A percentile compares a stretch with the other conserved stretches of the same genome.
Evolutionary conservation across 768 basidiomycete species (phyloP).

Genomic region (Hemileccinum rubropunctum): DNA sequence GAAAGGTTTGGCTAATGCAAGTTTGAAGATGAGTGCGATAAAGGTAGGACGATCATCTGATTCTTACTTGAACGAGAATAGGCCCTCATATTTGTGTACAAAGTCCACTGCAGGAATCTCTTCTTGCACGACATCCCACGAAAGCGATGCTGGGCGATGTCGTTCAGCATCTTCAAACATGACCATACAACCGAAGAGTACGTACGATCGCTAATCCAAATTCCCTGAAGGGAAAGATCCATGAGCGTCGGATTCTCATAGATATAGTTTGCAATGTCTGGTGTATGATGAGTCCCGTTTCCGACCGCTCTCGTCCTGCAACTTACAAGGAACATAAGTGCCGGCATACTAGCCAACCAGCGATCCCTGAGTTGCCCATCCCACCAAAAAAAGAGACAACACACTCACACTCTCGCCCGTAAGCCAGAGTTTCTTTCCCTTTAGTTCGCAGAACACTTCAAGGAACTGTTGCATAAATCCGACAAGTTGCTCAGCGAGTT

Average conservation of each 20-base stretch:
- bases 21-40: background rate
- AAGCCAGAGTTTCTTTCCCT: slow-evolving; percentile 67
- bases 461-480: slow-evolving; percentile 74
- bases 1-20: slow-evolving; percentile 52
- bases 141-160: slow-evolving; percentile 44
- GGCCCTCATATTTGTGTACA: slow-evolving; percentile 66
- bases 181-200: background rate
- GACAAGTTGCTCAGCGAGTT: slow-evolving; percentile 52
- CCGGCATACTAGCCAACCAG: slow-evolving; percentile 58
- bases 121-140: slow-evolving; percentile 61
- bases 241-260: too few relatives aligned
- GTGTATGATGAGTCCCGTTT: background rate
- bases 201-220: slow-evolving; percentile 74
- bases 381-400: background rate
- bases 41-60: slow-evolving; percentile 15
- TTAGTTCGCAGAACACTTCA: slow-evolving; percentile 68
- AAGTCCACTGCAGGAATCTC: slow-evolving; percentile 74
- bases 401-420: slow-evolving; percentile 70
- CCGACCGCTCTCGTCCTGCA: background rate
- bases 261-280: slow-evolving; percentile 74
- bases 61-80: slow-evolving; percentile 73
- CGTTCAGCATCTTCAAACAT: background rate
- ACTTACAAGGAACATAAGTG: slow-evolving; percentile 59
- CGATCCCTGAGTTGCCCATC: background rate
- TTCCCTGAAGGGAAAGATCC: slow-evolving; percentile 63